A percentile compares a stretch with the other conserved stretches of the same genome.
Evolutionary conservation across 2,329 filamentous ascomycete genomes (phyloP).

Genomic region (Cladophialophora chaetospira): DNA sequence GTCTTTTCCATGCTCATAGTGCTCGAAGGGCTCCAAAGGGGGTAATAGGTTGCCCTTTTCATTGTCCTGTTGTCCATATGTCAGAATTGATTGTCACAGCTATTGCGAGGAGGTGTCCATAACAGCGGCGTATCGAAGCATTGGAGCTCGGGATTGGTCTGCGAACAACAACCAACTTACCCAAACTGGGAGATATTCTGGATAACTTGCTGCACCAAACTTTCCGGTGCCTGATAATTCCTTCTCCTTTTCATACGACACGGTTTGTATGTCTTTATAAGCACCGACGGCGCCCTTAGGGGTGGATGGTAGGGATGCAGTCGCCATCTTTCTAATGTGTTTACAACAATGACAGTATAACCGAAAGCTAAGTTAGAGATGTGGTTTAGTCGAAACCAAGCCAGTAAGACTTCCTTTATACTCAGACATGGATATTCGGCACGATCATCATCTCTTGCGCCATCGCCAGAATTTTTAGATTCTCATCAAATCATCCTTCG

Average conservation of each 20-base stretch:
- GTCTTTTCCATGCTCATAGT: constrained; percentile 74
- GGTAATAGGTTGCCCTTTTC: constrained; percentile 50
- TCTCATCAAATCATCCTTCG: constrained; percentile 1
- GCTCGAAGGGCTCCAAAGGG: constrained; percentile 69
- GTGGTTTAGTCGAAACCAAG: not conserved
- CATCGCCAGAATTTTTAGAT: constrained; percentile 1
- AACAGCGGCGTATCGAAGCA: not conserved
- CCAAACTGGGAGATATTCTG: constrained; percentile 74
- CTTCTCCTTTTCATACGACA: constrained; percentile 46
- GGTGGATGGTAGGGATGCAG: constrained; percentile 1
- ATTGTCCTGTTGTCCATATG: not conserved
- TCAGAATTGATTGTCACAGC: not conserved
- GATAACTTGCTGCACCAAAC: constrained; percentile 63
- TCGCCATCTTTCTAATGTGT: constrained; percentile 8
- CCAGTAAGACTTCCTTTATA: constrained; percentile 6
- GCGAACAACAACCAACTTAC: constrained; percentile 37
- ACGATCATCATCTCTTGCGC: not conserved
- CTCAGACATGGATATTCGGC: constrained; percentile 6
- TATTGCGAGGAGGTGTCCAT: not conserved
- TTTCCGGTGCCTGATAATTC: constrained; percentile 58
- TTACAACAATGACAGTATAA: not conserved
- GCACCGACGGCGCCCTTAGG: constrained; percentile 17
- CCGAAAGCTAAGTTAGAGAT: not conserved
- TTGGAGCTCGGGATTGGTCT: not conserved
- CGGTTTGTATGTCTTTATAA: constrained; percentile 31